Evolutionary conservation across 129 eudicot genomes (phyloP).

Genomic region (Lonicera japonica): DNA sequence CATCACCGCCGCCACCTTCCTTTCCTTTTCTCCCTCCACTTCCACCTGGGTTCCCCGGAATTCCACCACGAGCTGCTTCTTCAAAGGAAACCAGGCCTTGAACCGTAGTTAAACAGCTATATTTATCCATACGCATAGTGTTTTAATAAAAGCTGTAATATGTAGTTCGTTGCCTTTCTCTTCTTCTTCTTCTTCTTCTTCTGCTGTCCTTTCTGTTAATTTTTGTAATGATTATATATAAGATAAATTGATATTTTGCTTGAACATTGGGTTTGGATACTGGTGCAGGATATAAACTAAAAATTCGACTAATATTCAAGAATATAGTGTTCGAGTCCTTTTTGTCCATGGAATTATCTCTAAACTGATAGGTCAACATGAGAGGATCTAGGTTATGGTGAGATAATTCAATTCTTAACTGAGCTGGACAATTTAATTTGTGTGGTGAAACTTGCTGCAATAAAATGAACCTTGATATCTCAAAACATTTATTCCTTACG

Average conservation of each 20-base stretch:
- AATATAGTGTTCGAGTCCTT: too few relatives aligned
- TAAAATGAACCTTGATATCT: too few relatives aligned
- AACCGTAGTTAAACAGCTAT: constrained; percentile 10
- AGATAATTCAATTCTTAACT: too few relatives aligned
- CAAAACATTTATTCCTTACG: too few relatives aligned
- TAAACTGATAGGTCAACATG: too few relatives aligned
- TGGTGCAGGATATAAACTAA: too few relatives aligned
- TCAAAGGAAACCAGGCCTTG: constrained; percentile 33
- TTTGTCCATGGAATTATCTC: too few relatives aligned
- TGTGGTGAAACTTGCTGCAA: too few relatives aligned
- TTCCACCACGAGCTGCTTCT: constrained; percentile 32
- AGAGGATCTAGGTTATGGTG: too few relatives aligned
- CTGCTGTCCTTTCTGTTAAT: not conserved
- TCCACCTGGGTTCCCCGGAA: constrained; percentile 71
- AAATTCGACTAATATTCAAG: too few relatives aligned
- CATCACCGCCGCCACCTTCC: constrained; percentile 20
- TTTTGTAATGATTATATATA: not conserved
- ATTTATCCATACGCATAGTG: constrained; percentile 6
- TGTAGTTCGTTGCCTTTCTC: not conserved
- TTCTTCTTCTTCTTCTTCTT: not conserved
- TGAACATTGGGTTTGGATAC: constrained; percentile 4
- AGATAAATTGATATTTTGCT: not conserved
- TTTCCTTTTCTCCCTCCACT: constrained; percentile 46
- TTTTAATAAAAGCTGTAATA: not conserved
- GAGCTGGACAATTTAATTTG: too few relatives aligned